These are phyloP conservation scores for Populus pruinosa DNA, from an alignment of 345 rosid species.

Conservation along the genomic window DNA sequence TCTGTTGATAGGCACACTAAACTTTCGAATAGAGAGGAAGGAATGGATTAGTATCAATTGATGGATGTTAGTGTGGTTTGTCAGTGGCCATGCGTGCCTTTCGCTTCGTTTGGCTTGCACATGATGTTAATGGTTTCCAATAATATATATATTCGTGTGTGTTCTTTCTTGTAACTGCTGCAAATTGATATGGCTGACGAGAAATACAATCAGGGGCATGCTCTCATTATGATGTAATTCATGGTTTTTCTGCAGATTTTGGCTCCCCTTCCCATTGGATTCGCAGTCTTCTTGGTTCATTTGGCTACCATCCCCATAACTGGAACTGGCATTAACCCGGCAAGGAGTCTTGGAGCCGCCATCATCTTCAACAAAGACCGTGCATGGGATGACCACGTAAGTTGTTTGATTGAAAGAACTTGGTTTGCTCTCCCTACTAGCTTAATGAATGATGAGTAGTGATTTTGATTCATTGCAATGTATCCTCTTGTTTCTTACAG, in stretches of 20 bases:
- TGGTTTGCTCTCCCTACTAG: neutral
- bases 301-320: slow-evolving; percentile 45
- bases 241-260: slow-evolving; percentile 12
- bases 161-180: no score
- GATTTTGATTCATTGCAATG: neutral
- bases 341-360: slow-evolving; percentile 52
- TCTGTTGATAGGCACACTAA: no score
- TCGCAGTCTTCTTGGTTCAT: slow-evolving; percentile 49
- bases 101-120: no score
- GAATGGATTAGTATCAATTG: no score
- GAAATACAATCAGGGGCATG: no score
- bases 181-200: no score
- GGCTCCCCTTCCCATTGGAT: slow-evolving; percentile 51
- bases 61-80: no score
- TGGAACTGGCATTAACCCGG: slow-evolving; percentile 44
- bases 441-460: neutral
- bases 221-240: no score
- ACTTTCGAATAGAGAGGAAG: no score
- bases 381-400: slow-evolving; percentile 47
- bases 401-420: neutral
- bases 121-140: no score
- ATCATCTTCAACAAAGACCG: slow-evolving; percentile 39
- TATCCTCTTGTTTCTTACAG: slow-evolving; percentile 1
- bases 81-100: no score
- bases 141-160: no score